Conservation (phyloP, 257 asterid genomes). For the Haberlea rhodopensis region DNA sequence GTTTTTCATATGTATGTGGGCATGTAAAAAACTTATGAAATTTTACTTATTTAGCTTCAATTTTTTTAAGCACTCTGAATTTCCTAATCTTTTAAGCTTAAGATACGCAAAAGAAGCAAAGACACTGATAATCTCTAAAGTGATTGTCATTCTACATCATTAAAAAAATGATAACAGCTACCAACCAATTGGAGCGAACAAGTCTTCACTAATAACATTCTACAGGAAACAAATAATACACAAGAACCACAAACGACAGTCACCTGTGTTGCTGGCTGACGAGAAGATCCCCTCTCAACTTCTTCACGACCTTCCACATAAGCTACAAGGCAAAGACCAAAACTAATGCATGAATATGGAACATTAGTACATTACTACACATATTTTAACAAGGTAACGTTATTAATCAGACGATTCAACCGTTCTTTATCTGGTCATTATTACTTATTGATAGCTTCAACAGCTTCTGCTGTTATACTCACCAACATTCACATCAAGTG, state of each 20-base stretch:
- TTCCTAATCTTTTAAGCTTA: too few relatives aligned
- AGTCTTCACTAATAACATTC: not conserved
- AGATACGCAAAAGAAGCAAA: too few relatives aligned
- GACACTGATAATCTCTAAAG: too few relatives aligned
- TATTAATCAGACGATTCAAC: conserved; percentile 2
- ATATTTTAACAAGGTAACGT: conserved; percentile 15
- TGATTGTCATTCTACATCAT: too few relatives aligned
- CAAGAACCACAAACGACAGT: conserved; percentile 20
- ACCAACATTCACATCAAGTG: conserved; percentile 95
- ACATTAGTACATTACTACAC: conserved; percentile 14
- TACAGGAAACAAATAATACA: conserved; percentile 13
- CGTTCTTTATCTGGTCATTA: not conserved
- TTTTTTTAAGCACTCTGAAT: too few relatives aligned
- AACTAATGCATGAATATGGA: conserved; percentile 10
- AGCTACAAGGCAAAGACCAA: conserved; percentile 44
- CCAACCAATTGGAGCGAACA: conserved; percentile 10
- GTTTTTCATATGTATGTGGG: too few relatives aligned
- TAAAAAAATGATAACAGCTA: too few relatives aligned
- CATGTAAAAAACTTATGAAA: too few relatives aligned
- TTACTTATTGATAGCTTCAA: not conserved
- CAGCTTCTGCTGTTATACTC: conserved; percentile 32
- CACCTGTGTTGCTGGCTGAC: conserved; percentile 84
- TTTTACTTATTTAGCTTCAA: too few relatives aligned
- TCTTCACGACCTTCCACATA: conserved; percentile 89
- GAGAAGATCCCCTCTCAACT: conserved; percentile 68